Evolutionary conservation across 805 yeast species (phyloP), one percentile per base, ranked within the genome.

Genomic region (Priceomyces carsonii): DNA sequence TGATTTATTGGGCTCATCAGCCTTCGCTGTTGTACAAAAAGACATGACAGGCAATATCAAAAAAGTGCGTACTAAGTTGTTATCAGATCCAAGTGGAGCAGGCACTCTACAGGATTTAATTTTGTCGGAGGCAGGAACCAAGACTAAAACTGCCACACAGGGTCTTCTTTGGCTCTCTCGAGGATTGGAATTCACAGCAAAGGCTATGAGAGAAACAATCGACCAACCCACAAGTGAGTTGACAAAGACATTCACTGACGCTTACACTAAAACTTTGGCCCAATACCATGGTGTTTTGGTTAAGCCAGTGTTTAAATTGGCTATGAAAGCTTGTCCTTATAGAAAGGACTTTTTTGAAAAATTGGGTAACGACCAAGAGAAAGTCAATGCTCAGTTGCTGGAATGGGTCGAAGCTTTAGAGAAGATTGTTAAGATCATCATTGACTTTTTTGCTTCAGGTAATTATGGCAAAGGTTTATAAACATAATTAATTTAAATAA

Each of bases 311-410:
- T 88, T 88, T 77, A 86, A 86, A 66, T 73, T 89, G 58, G 96
- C 96, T 32, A 89, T 88, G 96, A 85, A 85, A 62, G 95, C 95
- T 2, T 86, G 95, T 62, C 96, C 96, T 8, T 89, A 86, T 65
- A 79, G 95, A 69, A 79, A 77, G 58, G 95, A 80, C 55, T 85
- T 88, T 57, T 88, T 86, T 53, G 81, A 61, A 40, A 88, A 87
- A 68, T 75, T 88, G 50, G 96, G 96, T 38, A 72, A 73, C 15
- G 88, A 83, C 58, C 83, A 80, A 57, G 81, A 66, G 21, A 76
- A 74, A 54, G 95, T 89, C 15, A 50, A 61, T 24, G 69, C 63
- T 43, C 89, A 88, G 63, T 70, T 89, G 53, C 64, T 57, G 35
- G 76, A 52, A 20, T 88, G 96, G 96, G 73, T 89, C 45, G 70